phyloP scores from a whole-genome alignment of 441 rosid genomes.

The Theobroma grandiflorum region DNA sequence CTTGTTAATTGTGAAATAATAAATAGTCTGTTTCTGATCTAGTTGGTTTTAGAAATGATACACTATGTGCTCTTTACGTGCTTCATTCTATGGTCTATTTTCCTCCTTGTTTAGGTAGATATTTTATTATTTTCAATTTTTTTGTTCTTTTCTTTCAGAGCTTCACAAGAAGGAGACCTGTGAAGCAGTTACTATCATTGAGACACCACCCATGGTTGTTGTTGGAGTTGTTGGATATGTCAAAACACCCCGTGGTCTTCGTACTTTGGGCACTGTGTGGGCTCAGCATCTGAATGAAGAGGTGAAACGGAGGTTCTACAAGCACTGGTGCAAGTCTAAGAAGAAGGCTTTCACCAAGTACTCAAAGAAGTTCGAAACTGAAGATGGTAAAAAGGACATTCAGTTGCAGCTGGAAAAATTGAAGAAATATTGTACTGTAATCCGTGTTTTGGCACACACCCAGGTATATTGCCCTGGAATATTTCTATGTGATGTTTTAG shows the following conservation, averaged over 20 bases:
- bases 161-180: slow-evolving; percentile 81
- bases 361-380: slow-evolving; percentile 55
- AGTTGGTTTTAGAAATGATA: neutral
- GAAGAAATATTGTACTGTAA: slow-evolving; percentile 65
- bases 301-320: slow-evolving; percentile 68
- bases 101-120: neutral
- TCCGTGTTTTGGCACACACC: slow-evolving; percentile 73
- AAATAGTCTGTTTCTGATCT: neutral
- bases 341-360: slow-evolving; percentile 69
- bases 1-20: neutral
- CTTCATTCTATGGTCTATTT: neutral
- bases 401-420: slow-evolving; percentile 63
- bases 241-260: slow-evolving; percentile 68
- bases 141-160: slow-evolving; percentile 34
- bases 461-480: slow-evolving; percentile 41
- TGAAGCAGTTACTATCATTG: slow-evolving; percentile 67
- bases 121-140: neutral
- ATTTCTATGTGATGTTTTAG: neutral
- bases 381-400: slow-evolving; percentile 58
- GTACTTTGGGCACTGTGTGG: slow-evolving; percentile 63
- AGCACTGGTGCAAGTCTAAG: slow-evolving; percentile 73
- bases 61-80: neutral
- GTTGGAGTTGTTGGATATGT: slow-evolving; percentile 76
- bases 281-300: slow-evolving; percentile 75
- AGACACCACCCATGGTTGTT: slow-evolving; percentile 71